phyloP scores from a whole-genome alignment of 305 asterid species.

The Plantago lanceolata region DNA sequence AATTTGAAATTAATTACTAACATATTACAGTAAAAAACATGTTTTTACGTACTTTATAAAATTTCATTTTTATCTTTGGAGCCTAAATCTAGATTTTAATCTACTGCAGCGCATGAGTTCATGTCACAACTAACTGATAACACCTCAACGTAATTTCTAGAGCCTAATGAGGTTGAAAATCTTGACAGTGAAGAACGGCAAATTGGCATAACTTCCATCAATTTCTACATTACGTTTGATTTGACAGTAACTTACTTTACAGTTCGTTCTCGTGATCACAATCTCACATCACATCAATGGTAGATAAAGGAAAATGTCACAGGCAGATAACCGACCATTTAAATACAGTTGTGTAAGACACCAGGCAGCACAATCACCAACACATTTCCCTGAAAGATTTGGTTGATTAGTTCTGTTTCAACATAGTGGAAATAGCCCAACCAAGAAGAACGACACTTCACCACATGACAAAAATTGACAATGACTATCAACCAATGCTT shows the following conservation, averaged over 20 bases:
- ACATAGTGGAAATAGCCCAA: conserved; percentile 1
- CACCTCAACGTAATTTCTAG: too few relatives aligned
- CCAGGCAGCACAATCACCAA: neutral
- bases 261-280: neutral
- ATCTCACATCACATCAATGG: neutral
- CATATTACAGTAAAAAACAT: too few relatives aligned
- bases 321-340: neutral
- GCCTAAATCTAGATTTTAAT: too few relatives aligned
- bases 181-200: neutral
- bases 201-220: neutral
- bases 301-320: neutral
- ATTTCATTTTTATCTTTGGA: too few relatives aligned
- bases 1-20: too few relatives aligned
- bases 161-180: too few relatives aligned
- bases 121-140: too few relatives aligned
- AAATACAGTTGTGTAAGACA: neutral
- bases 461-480: conserved; percentile 10
- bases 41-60: too few relatives aligned
- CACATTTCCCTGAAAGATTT: conserved; percentile 1
- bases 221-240: neutral
- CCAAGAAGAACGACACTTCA: conserved; percentile 14
- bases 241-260: neutral
- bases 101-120: too few relatives aligned
- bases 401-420: neutral
- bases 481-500: conserved; percentile 7